These are phyloP conservation scores for Entomortierella lignicola DNA, from an alignment of 192 early-diverging fungal genomes.

Conservation along the genomic window DNA sequence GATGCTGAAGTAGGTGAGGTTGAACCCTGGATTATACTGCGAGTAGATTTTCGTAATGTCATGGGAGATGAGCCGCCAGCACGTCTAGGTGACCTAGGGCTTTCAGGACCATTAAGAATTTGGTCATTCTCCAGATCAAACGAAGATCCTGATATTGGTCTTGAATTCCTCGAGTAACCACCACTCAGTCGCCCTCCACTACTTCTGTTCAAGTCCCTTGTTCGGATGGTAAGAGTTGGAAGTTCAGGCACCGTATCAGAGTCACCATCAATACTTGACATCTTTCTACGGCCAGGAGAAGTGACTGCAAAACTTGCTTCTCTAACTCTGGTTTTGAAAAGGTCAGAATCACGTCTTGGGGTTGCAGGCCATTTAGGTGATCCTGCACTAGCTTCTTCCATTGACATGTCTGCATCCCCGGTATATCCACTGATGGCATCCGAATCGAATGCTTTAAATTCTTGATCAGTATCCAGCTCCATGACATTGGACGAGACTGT, in stretches of 20 bases:
- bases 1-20: slow-evolving; percentile 2
- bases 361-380: slow-evolving; percentile 9
- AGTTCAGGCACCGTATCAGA: slow-evolving; percentile 45
- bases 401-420: slow-evolving; percentile 49
- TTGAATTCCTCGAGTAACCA: too few species aligned
- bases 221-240: slow-evolving; percentile 32
- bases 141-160: slow-evolving; percentile 23
- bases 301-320: neutral
- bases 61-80: slow-evolving; percentile 6
- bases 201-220: slow-evolving; percentile 38
- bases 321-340: neutral
- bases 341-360: neutral
- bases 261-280: slow-evolving; percentile 44
- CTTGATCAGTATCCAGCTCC: slow-evolving; percentile 43
- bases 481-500: slow-evolving; percentile 41
- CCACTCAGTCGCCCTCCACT: slow-evolving; percentile 2
- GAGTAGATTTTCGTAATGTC: neutral
- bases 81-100: slow-evolving; percentile 27
- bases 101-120: neutral
- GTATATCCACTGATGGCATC: slow-evolving; percentile 49
- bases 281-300: slow-evolving; percentile 4
- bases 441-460: slow-evolving; percentile 44
- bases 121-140: slow-evolving; percentile 21
- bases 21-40: neutral
- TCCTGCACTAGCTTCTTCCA: slow-evolving; percentile 34